A percentile compares a stretch with the other conserved stretches of the same genome.
These are phyloP conservation scores for Leptodontidium sp. DNA, from an alignment of 2,329 filamentous ascomycete species.

Conservation along the genomic window DNA sequence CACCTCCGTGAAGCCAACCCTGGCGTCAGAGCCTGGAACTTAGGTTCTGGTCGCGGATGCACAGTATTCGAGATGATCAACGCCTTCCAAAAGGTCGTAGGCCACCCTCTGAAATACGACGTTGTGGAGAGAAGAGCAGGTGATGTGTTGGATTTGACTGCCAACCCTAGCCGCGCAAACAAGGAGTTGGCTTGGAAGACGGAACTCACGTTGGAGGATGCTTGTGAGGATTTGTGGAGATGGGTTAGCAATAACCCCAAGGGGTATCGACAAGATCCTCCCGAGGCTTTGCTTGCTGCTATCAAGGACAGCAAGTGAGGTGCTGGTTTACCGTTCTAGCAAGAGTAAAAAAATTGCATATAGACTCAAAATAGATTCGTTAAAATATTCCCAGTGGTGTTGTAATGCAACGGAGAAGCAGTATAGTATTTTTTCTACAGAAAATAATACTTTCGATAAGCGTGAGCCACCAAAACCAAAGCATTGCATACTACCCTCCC, in stretches of 20 bases:
- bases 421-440: too few species aligned
- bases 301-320: constrained; percentile 53
- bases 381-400: not conserved
- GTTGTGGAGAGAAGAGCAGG: constrained; percentile 83
- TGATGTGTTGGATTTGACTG: constrained; percentile 93
- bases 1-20: constrained; percentile 85
- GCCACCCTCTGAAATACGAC: constrained; percentile 85
- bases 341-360: not conserved
- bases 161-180: constrained; percentile 88
- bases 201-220: constrained; percentile 87
- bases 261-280: constrained; percentile 93
- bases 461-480: not conserved
- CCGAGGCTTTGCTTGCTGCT: constrained; percentile 77
- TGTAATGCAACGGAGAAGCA: too few species aligned
- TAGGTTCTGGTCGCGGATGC: constrained; percentile 92
- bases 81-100: constrained; percentile 88
- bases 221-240: constrained; percentile 92
- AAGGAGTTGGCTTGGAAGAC: constrained; percentile 93
- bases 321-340: not conserved
- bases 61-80: constrained; percentile 98
- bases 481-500: not conserved
- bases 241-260: constrained; percentile 98
- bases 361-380: constrained; percentile 18
- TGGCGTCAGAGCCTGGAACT: constrained; percentile 94
- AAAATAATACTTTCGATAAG: too few species aligned